Base-by-base conservation (phyloP, 1,284 basidiomycete genomes). In the Puccinia horiana region DNA sequence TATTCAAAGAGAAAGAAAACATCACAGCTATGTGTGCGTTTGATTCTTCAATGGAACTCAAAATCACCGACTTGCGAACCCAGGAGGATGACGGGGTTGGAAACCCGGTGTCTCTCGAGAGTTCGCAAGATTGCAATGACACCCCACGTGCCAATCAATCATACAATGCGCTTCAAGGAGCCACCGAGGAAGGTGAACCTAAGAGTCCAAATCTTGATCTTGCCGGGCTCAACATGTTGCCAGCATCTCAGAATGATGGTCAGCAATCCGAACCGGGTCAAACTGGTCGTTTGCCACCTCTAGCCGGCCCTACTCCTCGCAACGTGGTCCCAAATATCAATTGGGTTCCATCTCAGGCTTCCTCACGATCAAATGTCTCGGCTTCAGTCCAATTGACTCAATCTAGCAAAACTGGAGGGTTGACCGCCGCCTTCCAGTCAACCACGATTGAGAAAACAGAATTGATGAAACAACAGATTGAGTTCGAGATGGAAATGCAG, bases 1-100 rank as follows among this genome's bases (percentile, higher is more conserved):
- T 72, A 1, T 72, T 72, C n/a, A 72, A 49, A 29, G 42, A 72
- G 5, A 72, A 72, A 20, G 42, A 42, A 32, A 72, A 72, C 29
- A 52, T 72, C 23, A 72, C 42, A 2, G 4, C 69, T 2, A 49
- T 72, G 44, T 23, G n/a, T 16, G 12, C 29, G 1, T 72, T 72
- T 32, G 69, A 72, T 49, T 49, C 69, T 23, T 9, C 63, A 12
- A 40, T 42, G 35, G 40, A 35, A 3, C 2, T 18, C 23, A 9
- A 37, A 1, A 29, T 49, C n/a, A 14, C n/a, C 14, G 42, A 72
- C 32, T 11, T 49, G 1, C 3, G 47, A 12, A n/a, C n/a, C 16
- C 3, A 47, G 12, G 12, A 63, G 11, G 63, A 16, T 2, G 18
- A 67, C 32, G 63, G 35, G 2, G 35, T 67, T 5, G 63, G 35